Evolutionary conservation across 352 stramenopile genomes (phyloP), one percentile per base, ranked within the genome.

Genomic region (Pythium rhizo-oryzae): DNA sequence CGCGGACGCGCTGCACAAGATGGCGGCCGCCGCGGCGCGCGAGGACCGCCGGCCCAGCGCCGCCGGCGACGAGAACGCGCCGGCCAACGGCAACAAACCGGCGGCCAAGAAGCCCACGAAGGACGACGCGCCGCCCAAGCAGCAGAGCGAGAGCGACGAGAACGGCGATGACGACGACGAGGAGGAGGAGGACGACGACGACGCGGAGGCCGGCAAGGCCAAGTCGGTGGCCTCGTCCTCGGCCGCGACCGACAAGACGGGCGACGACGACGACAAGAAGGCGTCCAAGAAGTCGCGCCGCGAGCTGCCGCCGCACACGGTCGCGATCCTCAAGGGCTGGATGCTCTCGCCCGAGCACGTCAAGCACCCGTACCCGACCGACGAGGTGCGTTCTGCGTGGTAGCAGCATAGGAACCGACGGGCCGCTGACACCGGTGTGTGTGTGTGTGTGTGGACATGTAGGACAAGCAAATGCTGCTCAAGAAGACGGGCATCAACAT

Each of bases 401-500:
- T n/a, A n/a, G n/a, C n/a, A n/a, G n/a, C n/a, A n/a, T n/a, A n/a
- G n/a, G n/a, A n/a, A n/a, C n/a, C n/a, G n/a, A n/a, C n/a, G n/a
- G n/a, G n/a, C n/a, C n/a, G n/a, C n/a, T n/a, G n/a, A n/a, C n/a
- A n/a, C n/a, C n/a, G n/a, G n/a, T n/a, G n/a, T n/a, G n/a, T n/a
- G n/a, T n/a, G n/a, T n/a, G n/a, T n/a, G n/a, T n/a, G n/a, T n/a
- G n/a, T n/a, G n/a, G n/a, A n/a, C n/a, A n/a, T n/a, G n/a, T 55
- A 90, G 76, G 88, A 97, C 75, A 97, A 97, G 69, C 87, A 94
- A 82, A 93, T 92, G 87, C 72, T 97, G 65, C 78, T 94, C 11
- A 90, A 92, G 75, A 92, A 93, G 79, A 95, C 89, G 15, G 88
- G 86, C 28, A 93, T 97, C 66, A 95, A 91, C 69, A 94, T 96